These are phyloP conservation scores for Rossbeevera mucosa DNA, from an alignment of 768 basidiomycete species.

Conservation along the genomic window DNA sequence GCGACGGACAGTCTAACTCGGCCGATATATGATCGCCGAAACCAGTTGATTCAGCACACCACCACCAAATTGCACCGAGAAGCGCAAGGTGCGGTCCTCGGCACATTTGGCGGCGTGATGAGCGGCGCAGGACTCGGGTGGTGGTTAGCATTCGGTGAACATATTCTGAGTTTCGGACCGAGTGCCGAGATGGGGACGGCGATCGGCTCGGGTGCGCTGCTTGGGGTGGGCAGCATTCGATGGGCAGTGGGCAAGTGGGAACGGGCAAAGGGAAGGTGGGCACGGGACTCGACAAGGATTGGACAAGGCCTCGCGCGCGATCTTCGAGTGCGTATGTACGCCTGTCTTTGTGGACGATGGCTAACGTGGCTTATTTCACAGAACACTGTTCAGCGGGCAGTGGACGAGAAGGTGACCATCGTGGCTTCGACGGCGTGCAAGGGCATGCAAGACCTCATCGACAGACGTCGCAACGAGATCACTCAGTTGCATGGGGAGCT, in stretches of 20 bases:
- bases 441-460: slow-evolving; percentile 39
- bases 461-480: slow-evolving; percentile 43
- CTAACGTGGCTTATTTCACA: slow-evolving; percentile 22
- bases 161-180: slow-evolving; percentile 30
- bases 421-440: slow-evolving; percentile 49
- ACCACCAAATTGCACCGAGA: slow-evolving; percentile 58
- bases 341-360: not conserved
- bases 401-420: slow-evolving; percentile 49
- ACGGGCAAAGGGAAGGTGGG: slow-evolving; percentile 60
- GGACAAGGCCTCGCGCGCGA: slow-evolving; percentile 62
- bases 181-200: slow-evolving; percentile 54
- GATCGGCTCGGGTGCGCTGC: slow-evolving; percentile 53
- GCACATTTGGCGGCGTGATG: slow-evolving; percentile 44
- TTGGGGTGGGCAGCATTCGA: slow-evolving; percentile 45
- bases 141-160: slow-evolving; percentile 44
- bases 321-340: slow-evolving; percentile 43
- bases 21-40: slow-evolving; percentile 49
- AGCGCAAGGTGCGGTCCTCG: slow-evolving; percentile 54
- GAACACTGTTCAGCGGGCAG: slow-evolving; percentile 42
- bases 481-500: slow-evolving; percentile 42
- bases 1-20: slow-evolving; percentile 42
- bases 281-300: slow-evolving; percentile 60
- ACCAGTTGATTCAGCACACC: slow-evolving; percentile 51
- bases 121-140: slow-evolving; percentile 53
- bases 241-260: slow-evolving; percentile 71